phyloP scores from a whole-genome alignment of 768 basidiomycete species.

The Zangia roseola region DNA sequence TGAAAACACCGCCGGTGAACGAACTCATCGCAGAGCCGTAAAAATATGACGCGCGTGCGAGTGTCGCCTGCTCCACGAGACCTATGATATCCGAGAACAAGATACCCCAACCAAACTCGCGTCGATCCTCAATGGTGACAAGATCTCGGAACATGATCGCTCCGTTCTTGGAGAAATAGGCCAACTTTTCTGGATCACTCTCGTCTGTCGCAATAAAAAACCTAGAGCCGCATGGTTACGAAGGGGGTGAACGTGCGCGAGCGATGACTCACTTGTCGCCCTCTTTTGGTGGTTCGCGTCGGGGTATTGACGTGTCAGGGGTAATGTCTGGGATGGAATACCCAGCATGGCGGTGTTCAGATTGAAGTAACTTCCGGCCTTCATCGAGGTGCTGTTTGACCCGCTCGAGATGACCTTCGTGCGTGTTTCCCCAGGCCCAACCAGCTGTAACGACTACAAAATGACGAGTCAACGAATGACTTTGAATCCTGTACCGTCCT shows the following conservation, averaged over 20 bases:
- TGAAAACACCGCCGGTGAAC: constrained; percentile 39
- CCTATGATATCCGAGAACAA: constrained; percentile 40
- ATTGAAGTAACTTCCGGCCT: constrained; percentile 30
- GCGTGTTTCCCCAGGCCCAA: constrained; percentile 34
- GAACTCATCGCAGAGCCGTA: constrained; percentile 39
- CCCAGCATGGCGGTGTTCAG: constrained; percentile 8
- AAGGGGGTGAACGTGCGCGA: neutral
- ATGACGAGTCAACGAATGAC: neutral
- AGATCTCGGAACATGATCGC: constrained; percentile 40
- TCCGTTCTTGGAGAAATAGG: constrained; percentile 30
- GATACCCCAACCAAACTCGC: constrained; percentile 39
- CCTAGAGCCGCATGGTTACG: constrained; percentile 5
- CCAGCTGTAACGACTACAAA: constrained; percentile 24
- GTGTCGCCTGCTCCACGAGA: constrained; percentile 39
- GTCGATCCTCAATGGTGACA: constrained; percentile 39
- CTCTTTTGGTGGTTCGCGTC: constrained; percentile 15
- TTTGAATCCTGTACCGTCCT: too few species aligned
- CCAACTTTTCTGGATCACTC: constrained; percentile 29
- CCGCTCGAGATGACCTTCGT: constrained; percentile 33
- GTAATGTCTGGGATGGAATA: constrained; percentile 19
- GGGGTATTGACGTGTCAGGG: constrained; percentile 10
- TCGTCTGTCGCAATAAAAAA: constrained; percentile 40
- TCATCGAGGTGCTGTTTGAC: constrained; percentile 29
- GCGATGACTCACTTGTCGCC: constrained; percentile 16
- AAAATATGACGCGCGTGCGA: constrained; percentile 37